Evolutionary conservation across 352 stramenopile genomes (phyloP), one percentile per base, ranked within the genome.

Genomic region (Albugo laibachii): DNA sequence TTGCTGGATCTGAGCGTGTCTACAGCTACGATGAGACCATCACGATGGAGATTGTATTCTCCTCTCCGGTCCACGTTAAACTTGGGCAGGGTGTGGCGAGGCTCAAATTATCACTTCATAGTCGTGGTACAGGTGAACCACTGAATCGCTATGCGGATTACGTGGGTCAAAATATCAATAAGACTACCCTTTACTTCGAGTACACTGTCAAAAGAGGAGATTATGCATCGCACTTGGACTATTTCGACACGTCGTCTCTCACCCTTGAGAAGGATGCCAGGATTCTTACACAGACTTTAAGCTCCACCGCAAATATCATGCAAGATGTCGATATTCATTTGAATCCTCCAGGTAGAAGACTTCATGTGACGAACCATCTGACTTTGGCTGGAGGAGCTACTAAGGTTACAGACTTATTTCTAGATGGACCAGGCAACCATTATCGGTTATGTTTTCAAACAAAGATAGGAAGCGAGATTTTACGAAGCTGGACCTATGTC

Each of bases 141-240:
- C 80, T 87, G 45, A 77, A 61, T 19, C 63, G 78, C 11, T 76
- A 80, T 42, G 78, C 54, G 1, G 13, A 47, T 2, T 88, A 83
- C 27, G 54, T 78, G 13, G 67, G 73, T 20, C 71, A 68, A 3
- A 80, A 66, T 41, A 58, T 62, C 1, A 57, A 66, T 19, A 31
- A 31, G 24, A 55, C 54, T 0, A 65, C 54, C 8, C 39, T 92
- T 16, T 61, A 68, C 1, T 92, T 92, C 18, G 59, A 84, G 49
- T 92, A 89, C 50, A 68, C 55, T 1, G 60, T 92, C 5, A 60
- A 77, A 40, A 83, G 71, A 1, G 78, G 76, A 14, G 78, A 92
- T 41, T 79, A 65, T 4, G 48, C 75, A 0, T 56, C 47, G 3
- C 59, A 75, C 36, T 48, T 91, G 8, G 78, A 91, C 24, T 91